Evolutionary conservation across 345 rosid species (phyloP), one percentile per base, ranked within the genome.

Genomic region (Linum lewisii): DNA sequence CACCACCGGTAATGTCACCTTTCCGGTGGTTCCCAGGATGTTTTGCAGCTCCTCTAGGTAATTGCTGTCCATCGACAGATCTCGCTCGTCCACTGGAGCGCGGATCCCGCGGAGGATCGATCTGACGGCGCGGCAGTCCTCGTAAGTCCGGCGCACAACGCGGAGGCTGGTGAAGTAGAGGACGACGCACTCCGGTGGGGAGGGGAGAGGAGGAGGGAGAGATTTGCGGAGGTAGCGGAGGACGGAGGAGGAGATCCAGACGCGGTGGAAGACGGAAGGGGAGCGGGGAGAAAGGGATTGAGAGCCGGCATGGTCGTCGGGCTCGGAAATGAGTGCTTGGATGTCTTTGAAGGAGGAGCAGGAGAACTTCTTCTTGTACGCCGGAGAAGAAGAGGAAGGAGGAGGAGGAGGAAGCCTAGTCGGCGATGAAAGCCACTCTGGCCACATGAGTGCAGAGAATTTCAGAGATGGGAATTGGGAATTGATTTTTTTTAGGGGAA

Each of bases 1-100:
- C 54, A 82, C 82, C 36, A 42, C 24, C 0, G 92, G 92, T 7
- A 82, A 63, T 1, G 57, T 15, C 21, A 72, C 54, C 20, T 19
- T 60, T 60, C 8, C n/a, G 54, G 54, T 1, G 24, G 25, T 7
- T 1, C 24, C 24, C 21, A 52, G 56, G 24, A 52, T 9, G 24
- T 52, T 21, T 24, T 24, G 56, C 7, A 52, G 23, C 56, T 52
- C 56, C 9, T 21, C 56, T 13, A 21, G 23, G 56, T 20, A 52
- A 1, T 24, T 24, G 1, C 24, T 10, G 15, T 52, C 24, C 56
- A 52, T 52, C 8, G 56, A 52, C 56, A 52, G 15, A 19, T 52
- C 56, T 9, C 56, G 56, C 56, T 52, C 56, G 56, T 52, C 56
- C 11, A 20, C 8, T 11, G 23, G 23, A 13, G 20, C 56, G 14